These are phyloP conservation scores for Plasmodium sp. DNA, from an alignment of 169 alveolate genomes.

Conservation along the genomic window DNA sequence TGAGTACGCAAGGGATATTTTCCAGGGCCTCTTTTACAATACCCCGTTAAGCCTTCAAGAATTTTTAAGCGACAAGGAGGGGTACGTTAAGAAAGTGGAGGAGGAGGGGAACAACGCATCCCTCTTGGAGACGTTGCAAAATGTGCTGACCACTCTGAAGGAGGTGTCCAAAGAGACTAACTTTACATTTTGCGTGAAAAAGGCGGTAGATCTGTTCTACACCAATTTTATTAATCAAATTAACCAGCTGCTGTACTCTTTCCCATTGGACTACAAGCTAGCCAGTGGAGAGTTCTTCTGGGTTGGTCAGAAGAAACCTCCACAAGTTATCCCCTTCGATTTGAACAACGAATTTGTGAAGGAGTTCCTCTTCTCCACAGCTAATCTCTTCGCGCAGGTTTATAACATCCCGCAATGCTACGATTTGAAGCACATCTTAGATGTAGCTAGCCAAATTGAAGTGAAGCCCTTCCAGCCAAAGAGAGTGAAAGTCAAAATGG, in stretches of 20 bases:
- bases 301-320: conserved; percentile 99
- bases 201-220: conserved; percentile 90
- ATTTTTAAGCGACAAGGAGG: conserved; percentile 86
- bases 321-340: conserved; percentile 92
- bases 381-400: conserved; percentile 92
- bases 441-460: conserved; percentile 65
- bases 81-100: conserved; percentile 74
- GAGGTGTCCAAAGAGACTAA: conserved; percentile 75
- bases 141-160: conserved; percentile 76
- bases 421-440: conserved; percentile 72
- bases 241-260: conserved; percentile 92
- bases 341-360: conserved; percentile 88
- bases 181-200: conserved; percentile 83
- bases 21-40: conserved; percentile 96
- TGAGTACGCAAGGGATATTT: conserved; percentile 99
- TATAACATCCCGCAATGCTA: conserved; percentile 80
- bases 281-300: conserved; percentile 97
- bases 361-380: conserved; percentile 90
- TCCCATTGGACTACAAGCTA: conserved; percentile 96
- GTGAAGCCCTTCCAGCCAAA: conserved; percentile 79
- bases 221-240: conserved; percentile 93
- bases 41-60: conserved; percentile 93
- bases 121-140: conserved; percentile 74
- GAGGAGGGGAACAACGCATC: conserved; percentile 79
- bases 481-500: conserved; percentile 85